These are phyloP conservation scores for Alternaria solani DNA, from an alignment of 2,329 filamentous ascomycete genomes.

Conservation along the genomic window DNA sequence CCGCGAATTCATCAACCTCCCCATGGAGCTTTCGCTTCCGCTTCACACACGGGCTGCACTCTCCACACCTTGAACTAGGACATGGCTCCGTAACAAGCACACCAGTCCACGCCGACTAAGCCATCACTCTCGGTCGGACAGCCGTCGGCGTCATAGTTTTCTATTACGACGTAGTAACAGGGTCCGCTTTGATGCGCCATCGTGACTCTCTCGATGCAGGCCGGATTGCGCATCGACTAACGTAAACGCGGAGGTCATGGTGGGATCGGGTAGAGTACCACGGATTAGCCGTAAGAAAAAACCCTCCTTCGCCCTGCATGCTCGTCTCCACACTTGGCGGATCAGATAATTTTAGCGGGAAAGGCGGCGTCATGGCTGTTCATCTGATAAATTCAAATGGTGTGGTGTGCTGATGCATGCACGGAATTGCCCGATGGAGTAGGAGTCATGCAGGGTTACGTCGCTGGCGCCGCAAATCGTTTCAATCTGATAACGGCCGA, in stretches of 20 bases:
- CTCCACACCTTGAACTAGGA: slow-evolving; percentile 24
- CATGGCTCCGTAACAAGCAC: slow-evolving; percentile 17
- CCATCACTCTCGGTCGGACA: slow-evolving; percentile 16
- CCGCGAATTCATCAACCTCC: slow-evolving; percentile 19
- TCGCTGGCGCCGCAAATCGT: slow-evolving; percentile 24
- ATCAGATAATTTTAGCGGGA: slow-evolving; percentile 41
- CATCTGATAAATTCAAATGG: slow-evolving; percentile 47
- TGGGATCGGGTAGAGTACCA: slow-evolving; percentile 18
- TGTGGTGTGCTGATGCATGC: slow-evolving; percentile 10
- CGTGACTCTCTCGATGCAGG: neutral
- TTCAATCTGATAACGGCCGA: slow-evolving; percentile 46
- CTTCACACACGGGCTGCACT: slow-evolving; percentile 21
- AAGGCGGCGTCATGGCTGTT: slow-evolving; percentile 24
- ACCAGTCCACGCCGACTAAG: slow-evolving; percentile 15
- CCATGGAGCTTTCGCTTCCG: slow-evolving; percentile 20
- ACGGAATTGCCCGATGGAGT: slow-evolving; percentile 33
- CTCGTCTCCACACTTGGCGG: slow-evolving; percentile 33
- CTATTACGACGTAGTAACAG: slow-evolving; percentile 15
- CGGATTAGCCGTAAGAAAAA: slow-evolving; percentile 36
- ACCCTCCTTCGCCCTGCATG: slow-evolving; percentile 7
- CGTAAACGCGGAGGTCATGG: slow-evolving; percentile 22
- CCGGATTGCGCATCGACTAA: slow-evolving; percentile 22
- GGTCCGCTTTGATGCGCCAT: slow-evolving; percentile 7
- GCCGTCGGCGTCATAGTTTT: slow-evolving; percentile 32
- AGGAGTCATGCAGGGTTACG: slow-evolving; percentile 35